Evolutionary conservation across 2,329 filamentous ascomycete genomes (phyloP), one percentile per base, ranked within the genome.

Genomic region (Cercospora nicotianae): DNA sequence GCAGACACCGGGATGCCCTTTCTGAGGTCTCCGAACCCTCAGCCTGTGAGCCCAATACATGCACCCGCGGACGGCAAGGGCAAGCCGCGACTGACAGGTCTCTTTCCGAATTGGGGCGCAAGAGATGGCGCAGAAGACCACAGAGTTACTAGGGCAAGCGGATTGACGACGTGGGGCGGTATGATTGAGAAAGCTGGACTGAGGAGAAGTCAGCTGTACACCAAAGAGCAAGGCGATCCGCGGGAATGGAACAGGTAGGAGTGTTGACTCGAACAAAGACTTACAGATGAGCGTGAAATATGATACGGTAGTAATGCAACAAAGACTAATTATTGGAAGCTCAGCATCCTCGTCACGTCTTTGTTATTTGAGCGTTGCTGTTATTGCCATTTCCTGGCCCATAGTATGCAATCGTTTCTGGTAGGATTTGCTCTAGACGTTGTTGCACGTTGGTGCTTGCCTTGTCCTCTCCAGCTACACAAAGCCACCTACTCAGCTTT

Each of bases 131-230:
- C 42, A 60, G 18, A 70, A 12, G 68, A 58, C 16, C 20, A 72
- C 48, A 67, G 67, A 10, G 33, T 60, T n/a, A 72, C 70, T 64
- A 63, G 71, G 31, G 60, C 66, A 10, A 72, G 69, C n/a, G 64
- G 66, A 28, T 51, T 64, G 36, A 72, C 80, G 3, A 82, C 80
- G 3, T 81, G 81, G 66, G 79, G 78, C 0, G 77, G 77, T 59
- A 70, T 82, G 58, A 82, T 82, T 80, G 79, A 80, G 72, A 72
- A 79, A 45, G 80, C 80, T 7, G 80, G 80, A 10, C 78, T 73
- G 76, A 79, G 59, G 74, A 78, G 64, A 70, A 77, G 68, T 51
- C 62, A 70, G 62, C 53, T 70, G 64, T 63, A 67, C 20, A 64
- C 67, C 20, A 51, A 51, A 20, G 45, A 68, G 53, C 70, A 70